Conservation (phyloP, 768 basidiomycete species). For the Tulasnella sp. region DNA sequence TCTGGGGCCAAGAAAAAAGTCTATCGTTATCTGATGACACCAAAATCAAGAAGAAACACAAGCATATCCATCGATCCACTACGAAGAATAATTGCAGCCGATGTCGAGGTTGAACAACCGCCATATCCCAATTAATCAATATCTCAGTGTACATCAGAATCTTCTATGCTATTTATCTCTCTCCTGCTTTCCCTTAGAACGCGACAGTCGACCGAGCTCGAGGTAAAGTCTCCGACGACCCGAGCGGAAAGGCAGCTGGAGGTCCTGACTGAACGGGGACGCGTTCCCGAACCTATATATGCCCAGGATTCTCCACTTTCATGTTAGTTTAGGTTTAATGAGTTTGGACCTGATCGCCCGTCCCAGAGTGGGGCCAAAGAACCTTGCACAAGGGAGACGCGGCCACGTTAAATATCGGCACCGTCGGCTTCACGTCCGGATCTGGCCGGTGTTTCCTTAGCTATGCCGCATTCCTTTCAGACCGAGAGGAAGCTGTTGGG, state of each 20-base stretch:
- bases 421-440: slow-evolving; percentile 23
- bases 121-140: too few species aligned
- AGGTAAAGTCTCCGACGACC: slow-evolving; percentile 3
- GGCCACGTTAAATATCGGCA: slow-evolving; percentile 34
- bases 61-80: too few species aligned
- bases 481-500: background rate
- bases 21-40: too few species aligned
- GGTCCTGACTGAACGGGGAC: slow-evolving; percentile 23
- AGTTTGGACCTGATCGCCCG: slow-evolving; percentile 26
- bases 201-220: background rate
- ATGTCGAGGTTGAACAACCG: too few species aligned
- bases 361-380: slow-evolving; percentile 33
- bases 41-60: too few species aligned
- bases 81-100: too few species aligned
- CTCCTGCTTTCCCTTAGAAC: too few species aligned
- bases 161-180: background rate
- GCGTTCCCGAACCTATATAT: slow-evolving; percentile 22
- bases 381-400: slow-evolving; percentile 30
- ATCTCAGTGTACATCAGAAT: too few species aligned
- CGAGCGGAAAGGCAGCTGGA: slow-evolving; percentile 24
- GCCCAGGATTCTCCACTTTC: background rate
- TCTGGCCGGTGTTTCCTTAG: slow-evolving; percentile 32
- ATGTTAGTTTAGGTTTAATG: slow-evolving; percentile 17
- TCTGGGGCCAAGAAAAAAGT: too few species aligned
- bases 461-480: slow-evolving; percentile 34